Conservation (phyloP, 305 asterid species). For the Fraxinus xanthoxyloides region DNA sequence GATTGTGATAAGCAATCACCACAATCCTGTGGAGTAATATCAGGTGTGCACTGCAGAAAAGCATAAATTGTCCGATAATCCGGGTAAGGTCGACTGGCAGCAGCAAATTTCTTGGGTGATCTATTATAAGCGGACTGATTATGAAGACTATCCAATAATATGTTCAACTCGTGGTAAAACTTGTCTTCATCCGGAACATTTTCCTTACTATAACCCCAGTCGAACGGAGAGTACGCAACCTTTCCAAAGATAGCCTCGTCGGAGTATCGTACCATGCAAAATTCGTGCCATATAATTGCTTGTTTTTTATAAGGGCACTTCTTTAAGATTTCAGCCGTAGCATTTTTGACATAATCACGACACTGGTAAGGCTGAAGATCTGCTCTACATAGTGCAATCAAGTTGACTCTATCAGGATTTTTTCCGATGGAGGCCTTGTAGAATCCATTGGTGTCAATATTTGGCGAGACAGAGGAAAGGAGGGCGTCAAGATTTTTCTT, state of each 20-base stretch:
- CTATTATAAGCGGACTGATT: slow-evolving; percentile 23
- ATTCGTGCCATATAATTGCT: background rate
- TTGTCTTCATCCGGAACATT: slow-evolving; percentile 17
- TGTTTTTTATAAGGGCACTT: background rate
- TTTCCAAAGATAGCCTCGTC: background rate
- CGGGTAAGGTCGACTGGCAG: background rate
- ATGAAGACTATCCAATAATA: slow-evolving; percentile 9
- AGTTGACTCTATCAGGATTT: background rate
- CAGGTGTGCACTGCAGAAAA: slow-evolving; percentile 41
- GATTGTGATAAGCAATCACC: slow-evolving; percentile 16
- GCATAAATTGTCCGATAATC: slow-evolving; percentile 23
- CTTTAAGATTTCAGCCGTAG: background rate
- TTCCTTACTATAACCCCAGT: background rate
- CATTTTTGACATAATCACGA: background rate
- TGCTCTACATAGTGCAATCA: background rate
- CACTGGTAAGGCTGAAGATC: background rate
- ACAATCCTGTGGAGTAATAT: slow-evolving; percentile 30
- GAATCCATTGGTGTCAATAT: background rate
- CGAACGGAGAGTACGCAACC: background rate
- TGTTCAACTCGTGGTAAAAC: background rate
- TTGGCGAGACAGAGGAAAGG: background rate
- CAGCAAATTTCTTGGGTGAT: slow-evolving; percentile 30
- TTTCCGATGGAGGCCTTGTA: background rate
- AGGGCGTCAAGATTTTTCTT: background rate
- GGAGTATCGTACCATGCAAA: background rate